Evolutionary conservation across 768 basidiomycete species (phyloP).

Genomic region (Candolleomyces aberdarensis): DNA sequence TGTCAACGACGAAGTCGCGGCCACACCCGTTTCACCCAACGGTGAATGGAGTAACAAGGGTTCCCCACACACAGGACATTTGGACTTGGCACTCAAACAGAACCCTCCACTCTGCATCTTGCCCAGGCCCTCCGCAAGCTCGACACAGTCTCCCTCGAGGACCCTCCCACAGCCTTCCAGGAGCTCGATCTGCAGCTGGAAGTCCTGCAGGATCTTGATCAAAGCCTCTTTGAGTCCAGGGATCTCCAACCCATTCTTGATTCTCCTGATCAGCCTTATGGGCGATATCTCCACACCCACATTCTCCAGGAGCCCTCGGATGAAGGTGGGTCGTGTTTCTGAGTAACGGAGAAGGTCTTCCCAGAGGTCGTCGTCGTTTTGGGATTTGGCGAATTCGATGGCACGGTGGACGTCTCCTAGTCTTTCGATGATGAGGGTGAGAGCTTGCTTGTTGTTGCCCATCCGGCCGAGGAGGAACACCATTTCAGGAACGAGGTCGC

Average conservation of each 20-base stretch:
- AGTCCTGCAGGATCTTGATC: slow-evolving; percentile 96
- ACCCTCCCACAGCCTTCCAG: slow-evolving; percentile 91
- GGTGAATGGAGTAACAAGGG: slow-evolving; percentile 57
- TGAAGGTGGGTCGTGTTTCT: slow-evolving; percentile 93
- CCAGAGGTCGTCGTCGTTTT: slow-evolving; percentile 96
- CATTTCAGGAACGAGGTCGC: slow-evolving; percentile 92
- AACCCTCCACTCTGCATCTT: slow-evolving; percentile 79
- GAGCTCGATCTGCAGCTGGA: slow-evolving; percentile 89
- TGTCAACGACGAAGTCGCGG: slow-evolving; percentile 34
- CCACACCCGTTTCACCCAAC: slow-evolving; percentile 6
- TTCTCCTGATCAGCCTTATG: slow-evolving; percentile 88
- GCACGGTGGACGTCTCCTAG: slow-evolving; percentile 91
- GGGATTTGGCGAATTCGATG: slow-evolving; percentile 97
- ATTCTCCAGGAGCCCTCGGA: slow-evolving; percentile 91
- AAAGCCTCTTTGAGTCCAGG: slow-evolving; percentile 91
- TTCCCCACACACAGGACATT: slow-evolving; percentile 65
- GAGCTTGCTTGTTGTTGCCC: slow-evolving; percentile 95
- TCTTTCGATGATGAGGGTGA: slow-evolving; percentile 93
- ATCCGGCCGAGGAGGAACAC: slow-evolving; percentile 95
- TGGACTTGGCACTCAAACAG: slow-evolving; percentile 64
- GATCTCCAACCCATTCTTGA: slow-evolving; percentile 95
- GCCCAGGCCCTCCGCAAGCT: slow-evolving; percentile 66
- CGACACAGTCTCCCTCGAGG: slow-evolving; percentile 76
- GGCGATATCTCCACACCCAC: slow-evolving; percentile 96
- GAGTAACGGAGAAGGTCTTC: slow-evolving; percentile 94